These are phyloP conservation scores for Roridomyces roridus DNA, from an alignment of 768 basidiomycete genomes.

Conservation along the genomic window DNA sequence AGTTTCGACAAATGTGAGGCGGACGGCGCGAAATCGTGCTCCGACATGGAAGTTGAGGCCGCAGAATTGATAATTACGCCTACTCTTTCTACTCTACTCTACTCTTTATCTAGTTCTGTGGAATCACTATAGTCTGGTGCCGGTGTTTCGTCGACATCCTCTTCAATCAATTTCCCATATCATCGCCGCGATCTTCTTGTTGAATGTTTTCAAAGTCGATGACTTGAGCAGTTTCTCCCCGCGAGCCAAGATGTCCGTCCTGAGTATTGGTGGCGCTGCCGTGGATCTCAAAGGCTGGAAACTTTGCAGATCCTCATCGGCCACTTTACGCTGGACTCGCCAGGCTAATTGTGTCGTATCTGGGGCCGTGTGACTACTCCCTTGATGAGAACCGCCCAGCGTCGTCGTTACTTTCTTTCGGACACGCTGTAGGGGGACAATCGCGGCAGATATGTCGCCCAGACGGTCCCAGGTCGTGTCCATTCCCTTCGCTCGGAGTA, in stretches of 20 bases:
- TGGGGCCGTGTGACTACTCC: conserved; percentile 1
- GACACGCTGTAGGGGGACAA: conserved; percentile 34
- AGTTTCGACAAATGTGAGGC: too few relatives aligned
- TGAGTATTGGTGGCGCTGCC: too few relatives aligned
- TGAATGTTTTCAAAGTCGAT: conserved; percentile 36
- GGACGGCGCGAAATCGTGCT: too few relatives aligned
- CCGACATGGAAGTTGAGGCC: too few relatives aligned
- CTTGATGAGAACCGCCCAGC: background rate
- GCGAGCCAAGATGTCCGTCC: too few relatives aligned
- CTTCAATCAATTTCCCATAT: conserved; percentile 15
- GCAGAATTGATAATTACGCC: too few relatives aligned
- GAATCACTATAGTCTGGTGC: too few relatives aligned
- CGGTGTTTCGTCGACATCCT: conserved; percentile 32
- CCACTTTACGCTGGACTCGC: background rate
- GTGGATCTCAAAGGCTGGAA: background rate
- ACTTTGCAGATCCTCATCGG: background rate
- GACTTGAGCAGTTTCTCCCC: background rate
- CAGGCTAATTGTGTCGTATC: background rate
- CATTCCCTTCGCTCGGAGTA: conserved; percentile 34
- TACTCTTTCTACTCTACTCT: too few relatives aligned
- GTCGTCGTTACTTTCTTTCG: conserved; percentile 31
- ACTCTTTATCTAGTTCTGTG: too few relatives aligned
- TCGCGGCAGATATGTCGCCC: conserved; percentile 35
- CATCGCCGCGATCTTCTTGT: conserved; percentile 33
- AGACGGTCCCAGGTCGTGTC: conserved; percentile 38